Conservation (phyloP, 345 rosid genomes). For the Eucalyptus pauciflora region DNA sequence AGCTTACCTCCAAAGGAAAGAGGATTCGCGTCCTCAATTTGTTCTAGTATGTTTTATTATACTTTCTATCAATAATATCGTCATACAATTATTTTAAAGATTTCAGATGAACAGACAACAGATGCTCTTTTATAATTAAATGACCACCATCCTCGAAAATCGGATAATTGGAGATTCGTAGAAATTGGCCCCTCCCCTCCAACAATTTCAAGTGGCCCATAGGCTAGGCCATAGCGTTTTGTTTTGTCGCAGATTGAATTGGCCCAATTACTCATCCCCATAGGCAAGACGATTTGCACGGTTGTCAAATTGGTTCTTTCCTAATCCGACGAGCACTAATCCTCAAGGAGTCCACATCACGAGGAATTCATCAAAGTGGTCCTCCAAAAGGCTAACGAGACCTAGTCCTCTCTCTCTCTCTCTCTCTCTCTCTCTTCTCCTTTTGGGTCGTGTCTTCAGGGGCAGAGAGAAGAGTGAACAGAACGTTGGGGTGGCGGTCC, state of each 20-base stretch:
- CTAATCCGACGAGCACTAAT: neutral
- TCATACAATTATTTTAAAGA: neutral
- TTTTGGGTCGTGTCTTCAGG: neutral
- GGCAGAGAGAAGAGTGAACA: neutral
- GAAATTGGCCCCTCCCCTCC: neutral
- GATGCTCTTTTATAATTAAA: neutral
- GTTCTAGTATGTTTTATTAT: neutral
- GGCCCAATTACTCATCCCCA: neutral
- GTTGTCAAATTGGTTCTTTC: neutral
- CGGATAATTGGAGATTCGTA: neutral
- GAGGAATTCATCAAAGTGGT: neutral
- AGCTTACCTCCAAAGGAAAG: neutral
- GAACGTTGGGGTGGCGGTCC: neutral
- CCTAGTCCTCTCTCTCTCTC: neutral
- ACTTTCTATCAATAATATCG: neutral
- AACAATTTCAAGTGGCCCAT: neutral
- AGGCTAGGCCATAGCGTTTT: neutral
- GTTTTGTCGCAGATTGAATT: neutral
- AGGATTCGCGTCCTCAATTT: neutral
- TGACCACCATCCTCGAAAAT: neutral
- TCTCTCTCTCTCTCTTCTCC: neutral
- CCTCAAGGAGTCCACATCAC: neutral
- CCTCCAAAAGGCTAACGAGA: neutral
- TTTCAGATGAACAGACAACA: accelerated
- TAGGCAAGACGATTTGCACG: neutral